Base-by-base conservation (phyloP, 306 rosid genomes). In the Lathyrus oleraceus region DNA sequence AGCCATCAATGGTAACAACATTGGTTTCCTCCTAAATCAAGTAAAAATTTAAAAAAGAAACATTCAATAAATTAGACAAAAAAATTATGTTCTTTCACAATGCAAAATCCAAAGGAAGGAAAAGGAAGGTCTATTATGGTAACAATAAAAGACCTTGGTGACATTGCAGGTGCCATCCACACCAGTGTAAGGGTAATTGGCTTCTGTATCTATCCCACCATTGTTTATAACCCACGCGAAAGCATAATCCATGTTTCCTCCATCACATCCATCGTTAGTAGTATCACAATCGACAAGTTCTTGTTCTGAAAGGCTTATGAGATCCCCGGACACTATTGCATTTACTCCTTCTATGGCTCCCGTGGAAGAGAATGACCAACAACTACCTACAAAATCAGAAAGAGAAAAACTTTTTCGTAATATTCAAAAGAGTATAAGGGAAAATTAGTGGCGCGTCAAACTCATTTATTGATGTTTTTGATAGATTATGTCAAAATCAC, bases 311-410 rank as follows among this genome's bases (percentile, higher is more conserved):
- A 91, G 88, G 66, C 87, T 86, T 12, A 85, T 65, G 48, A 88
- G 97, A 61, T 80, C 82, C 11, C 87, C 87, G 0, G 90, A 83
- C 11, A 61, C 89, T 42, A 91, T 65, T 49, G 90, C 92, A 35
- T 88, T 91, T 70, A 87, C 78, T 80, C 97, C 96, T 79, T 91
- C 97, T 0, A 88, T 78, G 51, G 92, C 89, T 49, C 92, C 96
- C 0, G 92, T 83, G 23, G 88, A 39, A 11, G 96, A 91, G 73
- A 91, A 91, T 71, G 97, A 76, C 97, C 97, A 91, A 39, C 96
- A 91, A 84, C 97, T 86, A 70, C 97, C 96, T 91, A 77, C 20
- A 63, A 75, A 43, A 10, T 64, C 12, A 70, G 16, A 57, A 19
- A 32, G 9, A n/a, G 15, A 45, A 45, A 8, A 4, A 4, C n/a